Conservation (phyloP, 768 basidiomycete genomes). For the Suillus fuscotomentosus region DNA sequence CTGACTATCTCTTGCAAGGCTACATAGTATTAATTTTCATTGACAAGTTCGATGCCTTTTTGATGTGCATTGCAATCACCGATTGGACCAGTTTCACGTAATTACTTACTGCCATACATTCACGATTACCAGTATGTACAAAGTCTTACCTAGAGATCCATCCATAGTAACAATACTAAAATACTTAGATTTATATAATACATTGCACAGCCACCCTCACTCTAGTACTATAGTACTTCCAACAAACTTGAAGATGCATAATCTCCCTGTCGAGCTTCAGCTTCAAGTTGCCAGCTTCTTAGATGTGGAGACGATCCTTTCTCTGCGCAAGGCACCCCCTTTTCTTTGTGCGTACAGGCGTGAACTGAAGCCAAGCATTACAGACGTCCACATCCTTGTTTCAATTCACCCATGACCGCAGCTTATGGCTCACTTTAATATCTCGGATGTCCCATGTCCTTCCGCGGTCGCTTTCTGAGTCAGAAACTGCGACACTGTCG, state of each 20-base stretch:
- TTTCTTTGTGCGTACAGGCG: neutral
- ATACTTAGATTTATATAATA: neutral
- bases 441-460: slow-evolving; percentile 11
- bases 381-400: slow-evolving; percentile 25
- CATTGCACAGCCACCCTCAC: neutral
- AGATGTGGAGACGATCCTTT: slow-evolving; percentile 15
- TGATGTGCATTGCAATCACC: neutral
- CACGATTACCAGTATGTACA: neutral
- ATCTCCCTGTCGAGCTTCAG: slow-evolving; percentile 20
- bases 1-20: neutral
- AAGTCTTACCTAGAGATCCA: neutral
- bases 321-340: slow-evolving; percentile 15
- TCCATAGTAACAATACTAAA: neutral
- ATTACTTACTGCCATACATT: neutral
- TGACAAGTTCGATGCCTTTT: neutral
- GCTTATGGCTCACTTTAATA: slow-evolving; percentile 20
- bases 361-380: neutral
- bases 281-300: slow-evolving; percentile 14
- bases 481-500: slow-evolving; percentile 14
- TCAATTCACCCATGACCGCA: slow-evolving; percentile 14
- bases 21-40: neutral
- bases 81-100: neutral
- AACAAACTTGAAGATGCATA: neutral
- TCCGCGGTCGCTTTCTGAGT: slow-evolving; percentile 14
- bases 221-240: neutral